phyloP scores from a whole-genome alignment of 2,329 filamentous ascomycete genomes.

The Colletotrichum noveboracense region DNA sequence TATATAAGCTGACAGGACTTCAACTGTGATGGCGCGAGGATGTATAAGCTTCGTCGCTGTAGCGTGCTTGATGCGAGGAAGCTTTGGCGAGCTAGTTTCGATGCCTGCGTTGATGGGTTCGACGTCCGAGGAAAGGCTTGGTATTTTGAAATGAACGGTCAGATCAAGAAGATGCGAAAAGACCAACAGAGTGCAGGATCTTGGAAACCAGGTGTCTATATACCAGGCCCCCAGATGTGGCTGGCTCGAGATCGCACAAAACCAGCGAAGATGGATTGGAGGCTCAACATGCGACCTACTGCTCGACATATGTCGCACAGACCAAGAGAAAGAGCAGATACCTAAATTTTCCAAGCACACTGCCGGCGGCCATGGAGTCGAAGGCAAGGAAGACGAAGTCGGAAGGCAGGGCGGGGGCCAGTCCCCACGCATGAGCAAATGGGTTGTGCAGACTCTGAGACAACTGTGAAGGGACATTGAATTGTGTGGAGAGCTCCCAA shows the following conservation, averaged over 20 bases:
- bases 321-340: conserved; percentile 9
- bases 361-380: neutral
- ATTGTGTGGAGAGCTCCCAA: conserved; percentile 38
- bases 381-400: conserved; percentile 27
- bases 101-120: neutral
- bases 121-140: neutral
- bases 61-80: neutral
- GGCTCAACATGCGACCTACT: conserved; percentile 20
- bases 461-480: conserved; percentile 42
- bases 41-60: neutral
- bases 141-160: neutral
- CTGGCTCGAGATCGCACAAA: conserved; percentile 36
- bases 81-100: neutral
- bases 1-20: neutral
- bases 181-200: conserved; percentile 32
- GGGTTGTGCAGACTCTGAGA: conserved; percentile 50
- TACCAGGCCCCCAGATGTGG: conserved; percentile 31
- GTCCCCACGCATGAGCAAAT: conserved; percentile 30
- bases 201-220: conserved; percentile 40
- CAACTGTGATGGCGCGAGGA: neutral
- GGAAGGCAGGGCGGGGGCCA: conserved; percentile 24
- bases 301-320: conserved; percentile 19
- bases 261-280: conserved; percentile 27
- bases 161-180: conserved; percentile 16
- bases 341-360: conserved; percentile 2